phyloP scores from a whole-genome alignment of 345 rosid species.

The Camelina sativa region DNA sequence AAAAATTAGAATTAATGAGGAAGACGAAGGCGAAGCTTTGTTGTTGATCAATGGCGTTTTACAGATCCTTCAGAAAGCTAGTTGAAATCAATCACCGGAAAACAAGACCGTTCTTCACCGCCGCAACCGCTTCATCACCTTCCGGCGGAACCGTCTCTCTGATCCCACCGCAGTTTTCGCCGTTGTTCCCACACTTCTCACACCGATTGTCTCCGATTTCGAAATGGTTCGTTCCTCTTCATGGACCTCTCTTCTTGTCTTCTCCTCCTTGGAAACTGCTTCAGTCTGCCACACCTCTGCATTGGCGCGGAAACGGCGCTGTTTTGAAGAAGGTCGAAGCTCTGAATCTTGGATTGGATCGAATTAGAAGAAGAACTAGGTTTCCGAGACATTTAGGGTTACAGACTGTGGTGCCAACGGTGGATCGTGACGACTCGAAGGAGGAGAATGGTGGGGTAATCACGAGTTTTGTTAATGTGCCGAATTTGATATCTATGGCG shows the following conservation, averaged over 20 bases:
- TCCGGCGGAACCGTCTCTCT: constrained; percentile 36
- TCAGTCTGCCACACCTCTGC: constrained; percentile 74
- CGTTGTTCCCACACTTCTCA: constrained; percentile 42
- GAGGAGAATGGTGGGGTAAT: constrained; percentile 40
- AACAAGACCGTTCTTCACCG: constrained; percentile 54
- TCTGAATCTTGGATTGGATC: constrained; percentile 51
- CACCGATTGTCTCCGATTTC: constrained; percentile 45
- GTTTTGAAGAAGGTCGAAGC: constrained; percentile 63
- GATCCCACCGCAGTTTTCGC: constrained; percentile 45
- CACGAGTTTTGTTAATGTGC: constrained; percentile 72
- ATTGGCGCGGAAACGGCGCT: constrained; percentile 57
- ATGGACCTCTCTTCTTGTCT: constrained; percentile 78
- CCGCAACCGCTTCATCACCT: constrained; percentile 17
- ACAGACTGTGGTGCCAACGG: constrained; percentile 27
- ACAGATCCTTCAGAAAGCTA: constrained; percentile 53
- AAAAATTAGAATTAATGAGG: neutral
- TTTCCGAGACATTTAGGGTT: constrained; percentile 45
- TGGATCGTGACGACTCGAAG: constrained; percentile 37
- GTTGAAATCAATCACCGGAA: constrained; percentile 36
- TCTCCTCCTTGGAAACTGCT: constrained; percentile 90
- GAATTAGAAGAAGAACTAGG: constrained; percentile 48
- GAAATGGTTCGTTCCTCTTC: constrained; percentile 73
- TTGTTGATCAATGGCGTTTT: constrained; percentile 58
- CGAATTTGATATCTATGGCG: constrained; percentile 74
- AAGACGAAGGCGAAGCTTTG: constrained; percentile 39